Conservation (phyloP, 2,329 filamentous ascomycete species). For the Plenodomus tracheiphilus region DNA sequence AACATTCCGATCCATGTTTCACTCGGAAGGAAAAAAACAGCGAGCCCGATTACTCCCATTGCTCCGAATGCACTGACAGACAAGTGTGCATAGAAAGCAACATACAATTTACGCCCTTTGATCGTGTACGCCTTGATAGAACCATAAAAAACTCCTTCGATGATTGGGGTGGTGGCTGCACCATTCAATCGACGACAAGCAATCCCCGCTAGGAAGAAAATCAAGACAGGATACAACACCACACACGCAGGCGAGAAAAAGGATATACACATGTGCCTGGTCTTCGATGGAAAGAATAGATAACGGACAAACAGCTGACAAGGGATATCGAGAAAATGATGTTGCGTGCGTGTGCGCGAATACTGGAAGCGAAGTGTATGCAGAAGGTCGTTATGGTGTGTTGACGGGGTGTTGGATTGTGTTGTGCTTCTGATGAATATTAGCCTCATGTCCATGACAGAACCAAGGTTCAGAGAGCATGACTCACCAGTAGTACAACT, state of each 20-base stretch:
- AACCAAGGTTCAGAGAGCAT: background rate
- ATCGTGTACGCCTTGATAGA: background rate
- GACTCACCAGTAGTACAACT: background rate
- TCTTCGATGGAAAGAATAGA: background rate
- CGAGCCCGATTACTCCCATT: background rate
- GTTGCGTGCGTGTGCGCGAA: background rate
- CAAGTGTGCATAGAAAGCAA: background rate
- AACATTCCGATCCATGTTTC: no score
- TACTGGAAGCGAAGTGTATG: slow-evolving; percentile 12
- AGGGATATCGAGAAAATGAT: slow-evolving; percentile 21
- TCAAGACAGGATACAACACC: slow-evolving; percentile 1
- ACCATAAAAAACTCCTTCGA: no score
- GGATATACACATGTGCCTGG: slow-evolving; percentile 14
- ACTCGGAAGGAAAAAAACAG: no score
- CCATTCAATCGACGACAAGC: no score
- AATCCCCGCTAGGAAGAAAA: slow-evolving; percentile 4
- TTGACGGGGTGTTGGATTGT: background rate
- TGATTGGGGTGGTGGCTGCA: no score
- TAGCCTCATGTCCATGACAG: background rate
- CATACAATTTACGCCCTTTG: slow-evolving; percentile 3
- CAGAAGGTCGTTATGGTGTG: background rate
- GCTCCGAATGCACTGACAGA: background rate
- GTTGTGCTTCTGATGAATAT: background rate
- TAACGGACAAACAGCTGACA: slow-evolving; percentile 15
- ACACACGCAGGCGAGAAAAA: slow-evolving; percentile 6